A percentile compares a stretch with the other conserved stretches of the same genome.
phyloP scores from a whole-genome alignment of 2,329 filamentous ascomycete genomes.

The Cryphonectria naterciae region DNA sequence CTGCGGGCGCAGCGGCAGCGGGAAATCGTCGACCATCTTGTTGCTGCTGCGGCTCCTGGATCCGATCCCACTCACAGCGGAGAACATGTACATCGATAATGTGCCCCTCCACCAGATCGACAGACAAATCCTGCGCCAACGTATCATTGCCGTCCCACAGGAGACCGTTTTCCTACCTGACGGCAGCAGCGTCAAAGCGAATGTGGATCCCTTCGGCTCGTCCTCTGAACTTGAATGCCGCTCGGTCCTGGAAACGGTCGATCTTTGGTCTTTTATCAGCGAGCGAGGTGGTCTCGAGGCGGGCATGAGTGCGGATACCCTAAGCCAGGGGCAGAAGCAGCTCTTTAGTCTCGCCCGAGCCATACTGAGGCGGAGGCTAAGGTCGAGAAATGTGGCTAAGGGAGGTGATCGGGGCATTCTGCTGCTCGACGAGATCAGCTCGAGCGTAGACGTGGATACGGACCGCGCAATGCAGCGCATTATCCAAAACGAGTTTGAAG shows the following conservation, averaged over 20 bases:
- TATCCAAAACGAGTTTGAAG: conserved; percentile 44
- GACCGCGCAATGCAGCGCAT: conserved; percentile 48
- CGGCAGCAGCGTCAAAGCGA: conserved; percentile 39
- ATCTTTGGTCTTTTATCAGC: conserved; percentile 33
- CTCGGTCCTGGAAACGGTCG: conserved; percentile 33
- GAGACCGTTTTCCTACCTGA: conserved; percentile 48
- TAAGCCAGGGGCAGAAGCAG: conserved; percentile 54
- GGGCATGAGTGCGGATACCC: conserved; percentile 45
- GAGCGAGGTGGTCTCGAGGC: conserved; percentile 35
- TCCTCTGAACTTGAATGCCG: conserved; percentile 32
- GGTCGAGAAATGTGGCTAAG: background rate
- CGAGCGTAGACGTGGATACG: conserved; percentile 47
- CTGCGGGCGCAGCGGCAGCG: conserved; percentile 40
- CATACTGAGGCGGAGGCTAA: conserved; percentile 6
- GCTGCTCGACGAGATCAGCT: conserved; percentile 49
- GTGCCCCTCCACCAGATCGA: conserved; percentile 38
- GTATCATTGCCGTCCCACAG: conserved; percentile 48
- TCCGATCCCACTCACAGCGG: conserved; percentile 31
- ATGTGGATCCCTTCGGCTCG: conserved; percentile 39
- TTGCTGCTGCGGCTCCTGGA: conserved; percentile 47
- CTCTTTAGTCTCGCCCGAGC: conserved; percentile 35
- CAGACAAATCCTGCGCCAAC: conserved; percentile 41
- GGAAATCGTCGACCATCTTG: conserved; percentile 47
- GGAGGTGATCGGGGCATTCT: conserved; percentile 36
- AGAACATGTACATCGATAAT: conserved; percentile 42